Conservation (phyloP, 306 rosid species). For the Quercus robur region DNA sequence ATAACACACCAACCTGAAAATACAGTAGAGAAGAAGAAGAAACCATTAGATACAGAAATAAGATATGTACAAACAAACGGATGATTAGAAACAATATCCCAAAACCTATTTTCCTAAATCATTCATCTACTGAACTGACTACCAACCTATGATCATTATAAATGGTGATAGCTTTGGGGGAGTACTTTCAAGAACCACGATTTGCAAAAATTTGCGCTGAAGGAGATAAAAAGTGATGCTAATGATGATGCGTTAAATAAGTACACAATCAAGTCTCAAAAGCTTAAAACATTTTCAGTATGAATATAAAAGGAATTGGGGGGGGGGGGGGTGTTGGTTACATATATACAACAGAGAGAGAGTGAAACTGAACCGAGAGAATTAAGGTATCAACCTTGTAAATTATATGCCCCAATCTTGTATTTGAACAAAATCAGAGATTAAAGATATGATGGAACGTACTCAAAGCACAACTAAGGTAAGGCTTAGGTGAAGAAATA, state of each 20-base stretch:
- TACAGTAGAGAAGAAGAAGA: slow-evolving; percentile 4
- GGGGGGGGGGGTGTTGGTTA: not conserved
- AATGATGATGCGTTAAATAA: not conserved
- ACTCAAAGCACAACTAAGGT: not conserved
- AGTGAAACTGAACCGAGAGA: not conserved
- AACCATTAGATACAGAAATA: not conserved
- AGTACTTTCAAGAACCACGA: too few relatives aligned
- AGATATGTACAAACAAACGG: not conserved
- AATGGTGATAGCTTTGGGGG: not conserved
- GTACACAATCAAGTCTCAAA: not conserved
- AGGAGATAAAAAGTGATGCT: not conserved
- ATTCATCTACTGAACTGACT: not conserved
- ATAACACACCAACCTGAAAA: slow-evolving; percentile 75
- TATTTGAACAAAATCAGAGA: not conserved
- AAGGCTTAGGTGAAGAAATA: not conserved
- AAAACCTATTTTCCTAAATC: not conserved
- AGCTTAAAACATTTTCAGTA: not conserved
- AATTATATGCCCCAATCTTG: not conserved
- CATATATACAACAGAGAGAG: not conserved
- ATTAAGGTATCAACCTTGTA: not conserved
- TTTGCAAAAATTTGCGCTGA: not conserved
- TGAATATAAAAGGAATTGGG: not conserved
- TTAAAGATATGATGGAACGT: too few relatives aligned
- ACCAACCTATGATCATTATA: not conserved
- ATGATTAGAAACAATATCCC: not conserved